Conservation (phyloP, 495 filamentous ascomycete genomes). For the Patellaria atrata region DNA sequence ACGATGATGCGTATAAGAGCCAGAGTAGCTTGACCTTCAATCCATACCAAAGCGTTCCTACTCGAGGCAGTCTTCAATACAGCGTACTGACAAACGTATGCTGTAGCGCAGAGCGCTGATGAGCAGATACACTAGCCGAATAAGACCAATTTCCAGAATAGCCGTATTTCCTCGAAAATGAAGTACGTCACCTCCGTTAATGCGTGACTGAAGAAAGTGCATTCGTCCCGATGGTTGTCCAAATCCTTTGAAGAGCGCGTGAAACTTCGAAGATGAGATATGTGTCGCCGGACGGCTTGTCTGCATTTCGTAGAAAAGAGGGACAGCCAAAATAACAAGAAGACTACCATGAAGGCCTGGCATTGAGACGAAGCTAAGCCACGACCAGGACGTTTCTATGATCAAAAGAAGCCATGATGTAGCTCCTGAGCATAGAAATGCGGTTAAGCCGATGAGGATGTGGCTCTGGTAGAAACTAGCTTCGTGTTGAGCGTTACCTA, state of each 20-base stretch:
- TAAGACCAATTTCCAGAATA: neutral
- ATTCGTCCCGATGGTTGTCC: neutral
- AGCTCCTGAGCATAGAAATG: slow-evolving; percentile 5
- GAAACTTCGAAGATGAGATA: neutral
- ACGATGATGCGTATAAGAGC: slow-evolving; percentile 2
- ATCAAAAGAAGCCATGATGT: slow-evolving; percentile 7
- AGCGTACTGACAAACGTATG: slow-evolving; percentile 7
- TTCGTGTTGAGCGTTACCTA: slow-evolving; percentile 4
- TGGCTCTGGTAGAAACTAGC: neutral
- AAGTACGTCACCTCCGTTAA: slow-evolving; percentile 3
- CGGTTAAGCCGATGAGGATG: slow-evolving; percentile 1
- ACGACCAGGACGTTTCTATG: neutral
- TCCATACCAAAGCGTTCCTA: slow-evolving; percentile 1
- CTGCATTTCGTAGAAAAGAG: slow-evolving; percentile 2
- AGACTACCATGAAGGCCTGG: slow-evolving; percentile 4
- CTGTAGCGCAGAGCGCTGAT: slow-evolving; percentile 2
- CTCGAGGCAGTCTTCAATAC: slow-evolving; percentile 3
- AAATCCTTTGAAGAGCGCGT: slow-evolving; percentile 1
- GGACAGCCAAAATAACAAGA: slow-evolving; percentile 3
- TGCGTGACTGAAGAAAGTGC: slow-evolving; percentile 1
- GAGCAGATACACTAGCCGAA: neutral
- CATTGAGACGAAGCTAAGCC: slow-evolving; percentile 1
- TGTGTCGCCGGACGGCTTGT: slow-evolving; percentile 1
- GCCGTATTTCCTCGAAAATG: slow-evolving; percentile 3
- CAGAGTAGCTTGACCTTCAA: slow-evolving; percentile 1